A percentile compares a stretch with the other conserved stretches of the same genome.
Conservation (phyloP, 768 basidiomycete genomes). For the Boletus sp. region DNA sequence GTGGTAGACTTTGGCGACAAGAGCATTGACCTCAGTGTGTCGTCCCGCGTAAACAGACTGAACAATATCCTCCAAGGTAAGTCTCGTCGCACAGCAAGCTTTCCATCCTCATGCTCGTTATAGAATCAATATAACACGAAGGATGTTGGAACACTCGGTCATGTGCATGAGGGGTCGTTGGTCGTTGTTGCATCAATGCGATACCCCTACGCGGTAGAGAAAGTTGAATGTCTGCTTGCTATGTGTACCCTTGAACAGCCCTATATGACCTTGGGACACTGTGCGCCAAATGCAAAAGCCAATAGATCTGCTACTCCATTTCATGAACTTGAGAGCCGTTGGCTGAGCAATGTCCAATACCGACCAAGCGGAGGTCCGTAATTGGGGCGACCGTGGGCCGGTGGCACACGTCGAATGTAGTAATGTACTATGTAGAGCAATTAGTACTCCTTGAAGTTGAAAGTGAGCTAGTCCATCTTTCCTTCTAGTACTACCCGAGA, state of each 20-base stretch:
- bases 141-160: neutral
- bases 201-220: constrained; percentile 10
- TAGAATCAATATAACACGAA: constrained; percentile 26
- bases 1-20: constrained; percentile 98
- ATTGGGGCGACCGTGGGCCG: no score
- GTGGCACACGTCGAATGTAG: no score
- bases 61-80: constrained; percentile 84
- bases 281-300: neutral
- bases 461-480: neutral
- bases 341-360: neutral
- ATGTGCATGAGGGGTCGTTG: neutral
- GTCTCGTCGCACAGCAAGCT: constrained; percentile 27
- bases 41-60: constrained; percentile 91
- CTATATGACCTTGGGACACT: neutral
- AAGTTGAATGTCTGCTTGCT: constrained; percentile 3
- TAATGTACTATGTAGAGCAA: no score
- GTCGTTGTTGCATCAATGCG: neutral
- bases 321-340: neutral
- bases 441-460: no score
- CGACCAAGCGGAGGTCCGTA: neutral
- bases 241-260: constrained; percentile 2
- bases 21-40: constrained; percentile 94
- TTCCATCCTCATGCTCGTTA: constrained; percentile 13
- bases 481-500: neutral
- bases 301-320: neutral